Percentiles rank a stretch among this genome's conserved stretches.
Conservation (phyloP, 495 filamentous ascomycete genomes). For the Penicillium bialowiezense region DNA sequence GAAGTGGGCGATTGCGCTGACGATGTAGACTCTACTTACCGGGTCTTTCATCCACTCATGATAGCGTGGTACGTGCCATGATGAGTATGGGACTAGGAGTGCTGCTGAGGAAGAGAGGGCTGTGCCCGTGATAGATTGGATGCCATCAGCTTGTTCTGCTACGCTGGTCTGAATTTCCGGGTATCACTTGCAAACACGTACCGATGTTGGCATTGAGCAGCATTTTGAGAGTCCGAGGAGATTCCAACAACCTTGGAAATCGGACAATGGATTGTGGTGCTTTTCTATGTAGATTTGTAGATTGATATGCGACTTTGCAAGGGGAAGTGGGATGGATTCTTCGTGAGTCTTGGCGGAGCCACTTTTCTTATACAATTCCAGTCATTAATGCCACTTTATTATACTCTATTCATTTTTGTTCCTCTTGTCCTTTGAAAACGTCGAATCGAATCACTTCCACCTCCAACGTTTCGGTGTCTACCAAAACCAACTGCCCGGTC, state of each 20-base stretch:
- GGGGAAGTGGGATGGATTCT: too few relatives aligned
- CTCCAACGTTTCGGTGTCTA: constrained; percentile 83
- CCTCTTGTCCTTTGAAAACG: constrained; percentile 45
- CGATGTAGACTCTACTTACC: constrained; percentile 38
- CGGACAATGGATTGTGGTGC: too few relatives aligned
- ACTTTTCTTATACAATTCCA: too few relatives aligned
- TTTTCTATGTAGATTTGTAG: too few relatives aligned
- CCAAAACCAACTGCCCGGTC: constrained; percentile 76
- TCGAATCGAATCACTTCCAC: constrained; percentile 67
- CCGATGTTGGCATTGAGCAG: constrained; percentile 29
- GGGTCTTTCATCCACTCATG: constrained; percentile 90
- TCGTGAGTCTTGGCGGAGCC: too few relatives aligned
- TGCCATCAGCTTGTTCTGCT: not conserved
- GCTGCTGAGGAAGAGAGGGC: constrained; percentile 63
- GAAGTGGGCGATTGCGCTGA: too few relatives aligned
- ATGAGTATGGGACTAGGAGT: constrained; percentile 80
- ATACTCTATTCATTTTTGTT: constrained; percentile 32
- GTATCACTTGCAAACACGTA: too few relatives aligned
- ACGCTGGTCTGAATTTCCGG: not conserved
- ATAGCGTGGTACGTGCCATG: constrained; percentile 76
- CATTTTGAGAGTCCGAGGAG: constrained; percentile 20
- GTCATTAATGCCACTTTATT: too few relatives aligned
- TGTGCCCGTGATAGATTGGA: constrained; percentile 26
- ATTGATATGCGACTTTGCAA: too few relatives aligned
- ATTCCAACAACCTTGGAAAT: too few relatives aligned